phyloP scores from a whole-genome alignment of 1,284 basidiomycete genomes.

The Gomphus sp. region DNA sequence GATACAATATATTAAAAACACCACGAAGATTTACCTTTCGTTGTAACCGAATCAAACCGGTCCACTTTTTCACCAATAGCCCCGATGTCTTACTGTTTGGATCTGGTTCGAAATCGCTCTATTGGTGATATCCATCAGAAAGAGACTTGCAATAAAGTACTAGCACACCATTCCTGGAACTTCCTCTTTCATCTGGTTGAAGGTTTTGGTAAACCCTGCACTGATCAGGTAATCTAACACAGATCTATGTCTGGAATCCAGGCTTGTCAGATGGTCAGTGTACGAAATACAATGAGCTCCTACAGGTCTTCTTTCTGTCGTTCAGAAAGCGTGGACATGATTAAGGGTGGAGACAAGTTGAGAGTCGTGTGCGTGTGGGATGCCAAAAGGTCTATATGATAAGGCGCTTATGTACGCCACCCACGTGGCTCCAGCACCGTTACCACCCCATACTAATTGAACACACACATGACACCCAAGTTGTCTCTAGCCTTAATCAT shows the following conservation, averaged over 20 bases:
- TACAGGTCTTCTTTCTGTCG: conserved; percentile 80
- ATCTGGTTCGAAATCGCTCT: conserved; percentile 64
- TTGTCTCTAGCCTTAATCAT: background rate
- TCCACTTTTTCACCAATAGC: conserved; percentile 92
- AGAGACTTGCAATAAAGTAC: background rate
- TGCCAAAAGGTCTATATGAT: no score
- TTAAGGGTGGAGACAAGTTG: background rate
- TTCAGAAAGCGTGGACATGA: conserved; percentile 45
- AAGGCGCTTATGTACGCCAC: no score
- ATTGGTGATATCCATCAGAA: background rate
- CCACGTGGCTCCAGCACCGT: no score
- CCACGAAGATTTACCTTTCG: conserved; percentile 60
- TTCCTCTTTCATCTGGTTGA: conserved; percentile 56
- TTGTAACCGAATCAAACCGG: conserved; percentile 84
- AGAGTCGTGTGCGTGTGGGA: background rate
- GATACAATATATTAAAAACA: background rate
- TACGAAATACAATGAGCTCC: conserved; percentile 23
- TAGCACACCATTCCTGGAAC: conserved; percentile 10
- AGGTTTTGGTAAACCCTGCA: conserved; percentile 54
- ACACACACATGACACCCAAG: background rate
- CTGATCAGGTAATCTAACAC: conserved; percentile 78
- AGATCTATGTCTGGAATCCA: conserved; percentile 60
- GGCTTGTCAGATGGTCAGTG: conserved; percentile 6
- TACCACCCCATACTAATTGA: no score
- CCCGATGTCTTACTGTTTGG: conserved; percentile 78